Conservation (phyloP, 2,329 filamentous ascomycete genomes). For the Colletotrichum sp. region DNA sequence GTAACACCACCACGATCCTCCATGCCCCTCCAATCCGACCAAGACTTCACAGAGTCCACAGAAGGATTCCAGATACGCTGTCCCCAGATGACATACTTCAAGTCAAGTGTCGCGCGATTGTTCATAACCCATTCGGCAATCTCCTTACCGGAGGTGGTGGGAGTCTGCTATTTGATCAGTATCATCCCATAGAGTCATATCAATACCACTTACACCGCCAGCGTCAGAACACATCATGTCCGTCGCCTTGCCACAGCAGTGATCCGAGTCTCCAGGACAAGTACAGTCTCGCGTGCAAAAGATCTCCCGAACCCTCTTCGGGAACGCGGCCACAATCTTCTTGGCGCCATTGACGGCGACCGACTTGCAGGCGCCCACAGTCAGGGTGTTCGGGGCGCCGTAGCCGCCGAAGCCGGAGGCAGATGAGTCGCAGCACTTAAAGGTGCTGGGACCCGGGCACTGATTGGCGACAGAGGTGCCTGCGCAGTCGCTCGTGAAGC, state of each 20-base stretch:
- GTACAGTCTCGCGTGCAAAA: conserved; percentile 36
- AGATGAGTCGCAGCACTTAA: conserved; percentile 42
- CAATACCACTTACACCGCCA: conserved; percentile 36
- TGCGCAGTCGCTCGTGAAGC: conserved; percentile 41
- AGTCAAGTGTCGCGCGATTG: conserved; percentile 40
- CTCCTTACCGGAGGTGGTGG: conserved; percentile 41
- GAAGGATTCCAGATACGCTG: conserved; percentile 50
- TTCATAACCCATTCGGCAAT: conserved; percentile 56
- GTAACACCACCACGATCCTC: conserved; percentile 45
- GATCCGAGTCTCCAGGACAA: conserved; percentile 37
- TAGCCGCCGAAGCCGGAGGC: conserved; percentile 40
- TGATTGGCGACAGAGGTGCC: conserved; percentile 31
- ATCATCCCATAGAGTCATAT: background rate
- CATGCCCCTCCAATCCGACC: conserved; percentile 47
- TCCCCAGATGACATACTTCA: conserved; percentile 57
- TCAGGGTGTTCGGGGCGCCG: conserved; percentile 34
- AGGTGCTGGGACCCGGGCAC: conserved; percentile 41
- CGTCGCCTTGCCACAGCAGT: conserved; percentile 41
- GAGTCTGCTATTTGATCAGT: conserved; percentile 25
- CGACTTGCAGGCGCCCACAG: conserved; percentile 38
- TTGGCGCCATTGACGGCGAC: conserved; percentile 38
- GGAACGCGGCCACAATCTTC: conserved; percentile 38
- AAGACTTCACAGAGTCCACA: conserved; percentile 39
- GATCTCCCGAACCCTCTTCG: conserved; percentile 38
- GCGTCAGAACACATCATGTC: conserved; percentile 43